Evolutionary conservation across 2,329 filamentous ascomycete genomes (phyloP), one percentile per base, ranked within the genome.

Genomic region (Thielaviopsis populi): DNA sequence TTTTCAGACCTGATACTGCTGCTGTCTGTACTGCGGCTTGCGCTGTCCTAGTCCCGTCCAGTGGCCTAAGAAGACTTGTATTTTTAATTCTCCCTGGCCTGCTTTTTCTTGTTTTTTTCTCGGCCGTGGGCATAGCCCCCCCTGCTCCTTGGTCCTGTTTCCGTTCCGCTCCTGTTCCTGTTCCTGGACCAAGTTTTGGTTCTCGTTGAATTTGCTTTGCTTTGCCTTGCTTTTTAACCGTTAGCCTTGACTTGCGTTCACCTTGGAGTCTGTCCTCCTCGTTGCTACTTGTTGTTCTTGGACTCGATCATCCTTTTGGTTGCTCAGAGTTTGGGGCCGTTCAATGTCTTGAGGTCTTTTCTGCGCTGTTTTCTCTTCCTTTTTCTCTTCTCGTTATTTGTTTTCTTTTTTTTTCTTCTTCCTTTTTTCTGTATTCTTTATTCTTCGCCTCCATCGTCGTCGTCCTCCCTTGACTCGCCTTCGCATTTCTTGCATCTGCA

Each of bases 111-210:
- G 15, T 24, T 24, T 17, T 24, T 22, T 33, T 42, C 37, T 60
- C 58, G 50, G 3, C 27, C 22, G 22, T 54, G 22, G 22, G 22
- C 50, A 7, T 22, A 8, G 17, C 43, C 17, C 5, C 37, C 58
- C 58, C 19, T 60, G 37, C 33, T 59, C 56, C 40, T 41, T 59
- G 33, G 42, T 59, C 40, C 56, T 59, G 33, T 42, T 42, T 42
- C 37, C 56, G 56, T 59, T 59, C 37, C 7, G 27, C 7, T 33
- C n/a, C n/a, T 7, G 7, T 19, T 37, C 54, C 54, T 60, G 58
- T 24, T 24, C 37, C 27, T 43, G 37, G 37, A 10, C 22, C 10
- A 10, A 54, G 11, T 43, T 60, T 42, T 13, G n/a, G 43, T 10
- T 42, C 13, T 60, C 11, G 15, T 60, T 60, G 33, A 24, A 17